Conservation (phyloP, 2,329 filamentous ascomycete species). For the Beauveria caledonica region DNA sequence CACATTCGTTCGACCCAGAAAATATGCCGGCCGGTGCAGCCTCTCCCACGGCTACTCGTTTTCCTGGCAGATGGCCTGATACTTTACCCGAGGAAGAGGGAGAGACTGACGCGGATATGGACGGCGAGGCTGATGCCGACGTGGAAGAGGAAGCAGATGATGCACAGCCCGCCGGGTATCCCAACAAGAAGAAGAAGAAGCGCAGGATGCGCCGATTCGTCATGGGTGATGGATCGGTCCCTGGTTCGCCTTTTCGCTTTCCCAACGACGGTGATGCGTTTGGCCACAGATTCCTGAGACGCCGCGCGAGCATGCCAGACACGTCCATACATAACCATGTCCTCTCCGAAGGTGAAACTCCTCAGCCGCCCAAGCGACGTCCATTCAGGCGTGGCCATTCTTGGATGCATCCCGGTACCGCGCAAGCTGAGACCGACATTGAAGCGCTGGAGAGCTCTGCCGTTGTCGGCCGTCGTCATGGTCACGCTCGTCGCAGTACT, state of each 20-base stretch:
- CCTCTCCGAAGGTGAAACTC: slow-evolving; percentile 68
- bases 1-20: slow-evolving; percentile 26
- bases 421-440: slow-evolving; percentile 38
- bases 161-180: slow-evolving; percentile 34
- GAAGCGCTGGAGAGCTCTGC: slow-evolving; percentile 46
- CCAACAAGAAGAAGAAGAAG: slow-evolving; percentile 51
- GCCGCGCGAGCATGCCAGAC: slow-evolving; percentile 60
- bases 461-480: slow-evolving; percentile 41
- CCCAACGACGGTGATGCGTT: slow-evolving; percentile 33
- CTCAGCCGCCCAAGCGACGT: slow-evolving; percentile 46
- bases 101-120: slow-evolving; percentile 39
- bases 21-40: slow-evolving; percentile 33
- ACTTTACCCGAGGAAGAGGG: slow-evolving; percentile 46
- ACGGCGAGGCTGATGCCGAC: slow-evolving; percentile 53
- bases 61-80: slow-evolving; percentile 39
- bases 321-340: slow-evolving; percentile 50
- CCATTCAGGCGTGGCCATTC: slow-evolving; percentile 50
- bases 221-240: slow-evolving; percentile 52
- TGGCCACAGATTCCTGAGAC: slow-evolving; percentile 43
- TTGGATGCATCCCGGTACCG: slow-evolving; percentile 44
- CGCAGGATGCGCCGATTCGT: slow-evolving; percentile 51
- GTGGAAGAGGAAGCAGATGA: slow-evolving; percentile 84
- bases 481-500: slow-evolving; percentile 58
- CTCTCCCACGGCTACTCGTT: slow-evolving; percentile 37
- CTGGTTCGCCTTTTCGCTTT: slow-evolving; percentile 52